A percentile compares a stretch with the other conserved stretches of the same genome.
Conservation (phyloP, 192 early-diverging fungal species). For the Podila verticillata region DNA sequence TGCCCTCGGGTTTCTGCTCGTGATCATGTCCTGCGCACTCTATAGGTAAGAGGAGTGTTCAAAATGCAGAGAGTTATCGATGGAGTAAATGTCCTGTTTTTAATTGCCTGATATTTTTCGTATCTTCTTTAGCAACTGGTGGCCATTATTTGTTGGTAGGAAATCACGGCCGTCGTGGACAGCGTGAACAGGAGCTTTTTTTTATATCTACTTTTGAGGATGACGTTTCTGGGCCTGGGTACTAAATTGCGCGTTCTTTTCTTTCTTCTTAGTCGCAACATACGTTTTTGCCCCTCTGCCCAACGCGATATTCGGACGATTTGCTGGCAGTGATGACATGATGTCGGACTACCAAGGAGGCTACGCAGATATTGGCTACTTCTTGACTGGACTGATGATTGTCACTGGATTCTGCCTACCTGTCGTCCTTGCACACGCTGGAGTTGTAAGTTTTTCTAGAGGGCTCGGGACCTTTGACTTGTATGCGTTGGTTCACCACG, state of each 20-base stretch:
- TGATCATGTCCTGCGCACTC: constrained; percentile 95
- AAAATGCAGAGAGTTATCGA: not conserved
- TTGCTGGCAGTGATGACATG: constrained; percentile 73
- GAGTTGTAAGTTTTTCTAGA: constrained; percentile 62
- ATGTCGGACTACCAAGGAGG: constrained; percentile 71
- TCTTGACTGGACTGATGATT: constrained; percentile 91
- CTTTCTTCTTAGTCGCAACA: constrained; percentile 70
- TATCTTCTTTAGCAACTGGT: constrained; percentile 85
- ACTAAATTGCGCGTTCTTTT: not conserved
- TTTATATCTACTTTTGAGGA: too few relatives aligned
- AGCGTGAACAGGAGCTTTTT: too few relatives aligned
- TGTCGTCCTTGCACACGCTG: constrained; percentile 83
- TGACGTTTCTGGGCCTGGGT: not conserved
- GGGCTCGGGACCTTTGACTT: not conserved
- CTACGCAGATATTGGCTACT: constrained; percentile 76
- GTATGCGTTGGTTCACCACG: not conserved
- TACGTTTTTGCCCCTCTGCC: constrained; percentile 94
- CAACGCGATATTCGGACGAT: constrained; percentile 84
- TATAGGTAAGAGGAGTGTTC: constrained; percentile 69
- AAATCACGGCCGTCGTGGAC: too few relatives aligned
- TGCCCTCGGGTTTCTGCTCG: constrained; percentile 90
- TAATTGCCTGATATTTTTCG: not conserved
- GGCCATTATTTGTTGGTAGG: constrained; percentile 87
- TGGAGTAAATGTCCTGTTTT: not conserved
- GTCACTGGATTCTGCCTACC: constrained; percentile 91